Base-by-base conservation (phyloP, 257 asterid genomes). In the Cinchona pubescens region DNA sequence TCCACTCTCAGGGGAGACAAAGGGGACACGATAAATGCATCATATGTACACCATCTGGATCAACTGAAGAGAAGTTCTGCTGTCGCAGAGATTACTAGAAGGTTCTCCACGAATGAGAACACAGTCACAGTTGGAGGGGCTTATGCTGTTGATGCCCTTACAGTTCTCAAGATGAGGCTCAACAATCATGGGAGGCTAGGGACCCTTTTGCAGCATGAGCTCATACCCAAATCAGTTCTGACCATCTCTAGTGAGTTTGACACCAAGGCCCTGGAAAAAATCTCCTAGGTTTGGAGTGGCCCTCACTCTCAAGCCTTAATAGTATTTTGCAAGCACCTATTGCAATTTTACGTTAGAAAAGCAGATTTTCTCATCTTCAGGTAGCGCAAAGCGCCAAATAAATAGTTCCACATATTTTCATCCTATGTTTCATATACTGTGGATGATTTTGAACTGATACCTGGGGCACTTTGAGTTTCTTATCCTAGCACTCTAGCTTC, bases 91-190 rank as follows among this genome's bases (percentile, higher is more conserved):
- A 84, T 91, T 67, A 71, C 87, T 63, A 73, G 96, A 69, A 88
- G 80, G 82, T 86, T 91, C 86, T 91, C 97, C 63, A 86, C 92
- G 14, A 91, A 91, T 43, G 93, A 91, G 86, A 91, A 89, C 80
- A 88, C 93, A 9, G 85, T 89, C 79, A 91, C 97, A 0, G 91
- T 91, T 69, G 97, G 97, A 82, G 96, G 96, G 58, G 83, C 92
- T 16, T 79, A 81, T 73, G 90, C 93, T 35, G 76, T 91, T n/a
- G 93, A 89, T 85, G 69, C 76, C 80, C 83, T 85, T 76, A 89
- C 97, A 43, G 72, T 61, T 14, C 86, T 89, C 79, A 89, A 91
- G 65, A 48, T 85, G 83, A 91, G 88, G 89, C 97, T 91, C 51
- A 91, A 91, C 84, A 91, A 91, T 72, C 90, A 91, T 37, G 96